phyloP scores from a whole-genome alignment of 441 rosid genomes.

The Brassica hybrid region DNA sequence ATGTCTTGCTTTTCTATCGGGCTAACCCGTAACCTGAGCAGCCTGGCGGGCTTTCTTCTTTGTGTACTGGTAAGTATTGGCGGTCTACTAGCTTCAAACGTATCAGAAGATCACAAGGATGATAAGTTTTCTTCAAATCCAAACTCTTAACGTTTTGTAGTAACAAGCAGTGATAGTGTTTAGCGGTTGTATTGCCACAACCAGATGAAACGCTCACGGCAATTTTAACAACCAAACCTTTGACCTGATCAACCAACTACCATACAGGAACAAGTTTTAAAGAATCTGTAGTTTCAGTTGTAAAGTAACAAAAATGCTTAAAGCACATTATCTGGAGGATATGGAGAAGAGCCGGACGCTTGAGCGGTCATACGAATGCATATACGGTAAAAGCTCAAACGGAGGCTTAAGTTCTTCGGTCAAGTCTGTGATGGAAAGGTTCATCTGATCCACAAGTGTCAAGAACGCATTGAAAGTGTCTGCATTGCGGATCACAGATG shows the following conservation, averaged over 20 bases:
- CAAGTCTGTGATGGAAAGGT: slow-evolving; percentile 56
- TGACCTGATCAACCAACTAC: background rate
- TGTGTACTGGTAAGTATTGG: background rate
- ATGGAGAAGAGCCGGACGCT: slow-evolving; percentile 55
- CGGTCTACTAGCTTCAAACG: no score
- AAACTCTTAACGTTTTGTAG: slow-evolving; percentile 3
- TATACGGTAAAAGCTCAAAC: slow-evolving; percentile 67
- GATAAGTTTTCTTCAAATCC: background rate
- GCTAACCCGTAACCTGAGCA: no score
- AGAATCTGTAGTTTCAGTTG: slow-evolving; percentile 5
- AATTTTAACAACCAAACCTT: slow-evolving; percentile 12
- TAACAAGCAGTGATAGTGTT: slow-evolving; percentile 1
- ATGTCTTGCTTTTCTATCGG: no score
- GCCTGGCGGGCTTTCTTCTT: no score
- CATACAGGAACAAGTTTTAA: background rate
- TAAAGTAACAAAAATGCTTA: slow-evolving; percentile 14
- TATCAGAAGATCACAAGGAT: slow-evolving; percentile 8
- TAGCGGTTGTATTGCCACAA: background rate
- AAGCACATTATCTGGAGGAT: slow-evolving; percentile 37
- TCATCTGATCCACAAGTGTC: slow-evolving; percentile 54
- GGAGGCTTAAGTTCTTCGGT: slow-evolving; percentile 54
- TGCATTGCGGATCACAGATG: slow-evolving; percentile 67
- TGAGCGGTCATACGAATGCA: slow-evolving; percentile 70
- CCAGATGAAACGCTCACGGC: slow-evolving; percentile 14
- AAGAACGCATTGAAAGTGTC: slow-evolving; percentile 68